Evolutionary conservation across 768 basidiomycete species (phyloP), one percentile per base, ranked within the genome.

Genomic region (Lentinula raphanica): DNA sequence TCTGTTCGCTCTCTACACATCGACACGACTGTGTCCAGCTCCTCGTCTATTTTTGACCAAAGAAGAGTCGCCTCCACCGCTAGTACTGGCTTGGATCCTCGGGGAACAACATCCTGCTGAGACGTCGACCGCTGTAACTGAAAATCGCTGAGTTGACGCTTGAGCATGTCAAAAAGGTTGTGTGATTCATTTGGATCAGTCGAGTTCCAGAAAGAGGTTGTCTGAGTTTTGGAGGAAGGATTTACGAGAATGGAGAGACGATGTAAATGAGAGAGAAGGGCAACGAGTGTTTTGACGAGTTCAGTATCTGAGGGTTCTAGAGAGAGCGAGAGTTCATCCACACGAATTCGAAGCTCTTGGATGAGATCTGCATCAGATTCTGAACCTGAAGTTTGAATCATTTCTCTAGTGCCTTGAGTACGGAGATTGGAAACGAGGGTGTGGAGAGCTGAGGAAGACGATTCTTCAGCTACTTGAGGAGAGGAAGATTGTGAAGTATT

Each of bases 31-130:
- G 71, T 74, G 62, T 92, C 92, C 2, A 93, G 78, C 49, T 92
- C 82, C 51, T 83, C 77, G 62, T 92, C 90, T 29, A 94, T 85
- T 32, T 80, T 76, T 2, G 81, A 74, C 91, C 92, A 94, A 0
- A 94, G 72, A 12, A 92, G 74, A 0, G 87, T 79, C 1, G 78
- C 72, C 65, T 88, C 85, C 1, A 88, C 82, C 9, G 67, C 76
- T 35, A 78, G 72, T 12, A 75, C 74, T 3, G 84, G 83, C 21
- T 79, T 74, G 23, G 74, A 66, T 29, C 69, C 74, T 6, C 71
- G 70, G 4, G 71, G 63, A 9, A 75, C 64, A 15, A 71, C 60
- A 5, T 69, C 72, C 17, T 73, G 67, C 46, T 76, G 76, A 3
- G 74, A 73, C 4, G 80, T 76, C 29, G 77, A 74, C 3, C 82